These are phyloP conservation scores for Amanita pallidorosea DNA, from an alignment of 768 basidiomycete genomes.

Conservation along the genomic window DNA sequence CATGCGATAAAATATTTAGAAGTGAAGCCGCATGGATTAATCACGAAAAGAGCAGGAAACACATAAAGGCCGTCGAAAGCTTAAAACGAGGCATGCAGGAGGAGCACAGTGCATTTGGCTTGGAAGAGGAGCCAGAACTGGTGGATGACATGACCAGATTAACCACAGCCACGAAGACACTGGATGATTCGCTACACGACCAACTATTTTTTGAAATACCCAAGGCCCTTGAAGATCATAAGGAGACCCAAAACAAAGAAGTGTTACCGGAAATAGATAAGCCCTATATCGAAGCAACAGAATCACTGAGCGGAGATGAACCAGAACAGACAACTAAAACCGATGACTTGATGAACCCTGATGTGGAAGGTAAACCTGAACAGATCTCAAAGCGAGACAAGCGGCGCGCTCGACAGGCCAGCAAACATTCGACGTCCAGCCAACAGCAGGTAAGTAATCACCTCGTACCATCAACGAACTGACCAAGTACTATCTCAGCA, in stretches of 20 bases:
- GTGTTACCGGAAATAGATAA: neutral
- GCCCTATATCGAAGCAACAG: neutral
- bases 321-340: neutral
- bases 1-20: conserved; percentile 79
- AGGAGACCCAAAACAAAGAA: neutral
- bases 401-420: conserved; percentile 66
- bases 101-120: conserved; percentile 59
- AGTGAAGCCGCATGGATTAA: conserved; percentile 94
- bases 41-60: conserved; percentile 93
- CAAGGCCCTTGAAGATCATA: neutral
- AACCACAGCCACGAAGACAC: too few relatives aligned
- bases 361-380: conserved; percentile 2
- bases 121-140: conserved; percentile 22
- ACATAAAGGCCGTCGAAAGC: conserved; percentile 76
- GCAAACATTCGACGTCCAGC: conserved; percentile 35
- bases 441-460: conserved; percentile 10
- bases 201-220: neutral
- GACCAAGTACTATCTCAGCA: conserved; percentile 16
- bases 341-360: conserved; percentile 5
- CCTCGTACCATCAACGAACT: neutral
- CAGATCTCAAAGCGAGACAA: conserved; percentile 68
- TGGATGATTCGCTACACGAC: neutral
- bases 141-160: neutral
- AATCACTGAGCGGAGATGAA: neutral
- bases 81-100: conserved; percentile 67